These are phyloP conservation scores for Suillus bovinus DNA, from an alignment of 768 basidiomycete species.

Conservation along the genomic window DNA sequence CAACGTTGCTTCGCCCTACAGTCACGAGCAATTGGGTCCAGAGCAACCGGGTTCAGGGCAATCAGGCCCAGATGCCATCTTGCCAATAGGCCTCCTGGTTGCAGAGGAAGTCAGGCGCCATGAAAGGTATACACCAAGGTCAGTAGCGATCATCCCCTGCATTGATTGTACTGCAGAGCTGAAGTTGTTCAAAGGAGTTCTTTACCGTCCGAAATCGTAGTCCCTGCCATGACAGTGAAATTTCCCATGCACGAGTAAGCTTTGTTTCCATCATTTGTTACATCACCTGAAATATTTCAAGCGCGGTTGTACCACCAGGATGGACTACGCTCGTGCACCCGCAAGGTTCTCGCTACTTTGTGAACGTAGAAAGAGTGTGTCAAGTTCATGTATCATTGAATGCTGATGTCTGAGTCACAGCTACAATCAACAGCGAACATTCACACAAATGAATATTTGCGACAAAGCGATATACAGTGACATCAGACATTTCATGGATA, in stretches of 20 bases:
- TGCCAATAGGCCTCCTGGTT: conserved; percentile 25
- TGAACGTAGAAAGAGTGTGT: background rate
- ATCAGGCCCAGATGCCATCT: background rate
- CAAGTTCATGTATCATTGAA: background rate
- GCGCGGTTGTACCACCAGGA: conserved; percentile 14
- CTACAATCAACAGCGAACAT: conserved; percentile 39
- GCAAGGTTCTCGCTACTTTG: conserved; percentile 3
- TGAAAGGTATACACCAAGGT: conserved; percentile 4
- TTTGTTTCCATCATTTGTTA: background rate
- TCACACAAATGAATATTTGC: conserved; percentile 56
- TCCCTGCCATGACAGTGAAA: conserved; percentile 8
- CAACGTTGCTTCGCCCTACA: background rate
- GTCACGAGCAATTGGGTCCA: conserved; percentile 4
- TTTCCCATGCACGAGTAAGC: conserved; percentile 8
- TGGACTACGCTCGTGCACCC: conserved; percentile 21
- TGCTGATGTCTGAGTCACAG: background rate
- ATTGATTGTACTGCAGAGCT: background rate
- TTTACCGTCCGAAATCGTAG: background rate
- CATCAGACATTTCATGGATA: conserved; percentile 35
- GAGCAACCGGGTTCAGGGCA: conserved; percentile 9
- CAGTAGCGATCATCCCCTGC: background rate
- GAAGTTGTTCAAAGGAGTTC: background rate
- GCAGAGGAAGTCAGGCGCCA: conserved; percentile 16
- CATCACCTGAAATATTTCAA: background rate
- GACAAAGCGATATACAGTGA: conserved; percentile 33